Base-by-base conservation (phyloP, 176 grass and related monocot species). In the Poa pratensis region DNA sequence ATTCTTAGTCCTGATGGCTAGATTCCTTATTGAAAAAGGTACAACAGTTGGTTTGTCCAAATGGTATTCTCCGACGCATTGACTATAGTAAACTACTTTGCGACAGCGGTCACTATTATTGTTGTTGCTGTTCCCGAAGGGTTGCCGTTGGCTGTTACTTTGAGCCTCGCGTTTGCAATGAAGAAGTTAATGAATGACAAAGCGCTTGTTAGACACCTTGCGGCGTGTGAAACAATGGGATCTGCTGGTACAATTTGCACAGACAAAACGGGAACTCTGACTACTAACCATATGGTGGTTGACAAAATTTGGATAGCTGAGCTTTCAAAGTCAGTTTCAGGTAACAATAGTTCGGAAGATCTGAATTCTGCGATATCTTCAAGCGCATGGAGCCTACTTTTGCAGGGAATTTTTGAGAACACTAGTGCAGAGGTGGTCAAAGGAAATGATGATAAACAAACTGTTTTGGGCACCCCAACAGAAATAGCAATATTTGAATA, bases 121-220 rank as follows among this genome's bases (percentile, higher is more conserved):
- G 96, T 98, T 81, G 96, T 98, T 86, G 96, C 96, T 80, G 96
- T 98, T 85, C 96, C 96, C 78, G 96, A 98, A 81, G 96, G 96
- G 45, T 79, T 98, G 57, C 95, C 95, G 17, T 84, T 98, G 80
- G 95, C 95, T 52, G 95, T 98, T 69, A 98, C 95, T 78, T 83
- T 95, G 78, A 98, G 96, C 87, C 96, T 98, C 83, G 96, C 96
- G 69, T 98, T 94, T 92, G 96, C 96, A 53, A 98, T 98, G 96
- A 98, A 98, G 77, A 92, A 98, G 73, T 84, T 98, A 84, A 98
- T 98, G 96, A 69, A 92, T 69, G 93, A 98, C 48, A 98, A 94
- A 87, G 96, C 96, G 63, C 91, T 98, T 73, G 93, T 98, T 48
- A 84, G 93, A 49, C 96, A 98, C 80, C 78, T 95, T 78, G 89